Percentiles rank a stretch among this genome's conserved stretches.
phyloP scores from a whole-genome alignment of 768 basidiomycete genomes.

The Amylocystis lapponica region DNA sequence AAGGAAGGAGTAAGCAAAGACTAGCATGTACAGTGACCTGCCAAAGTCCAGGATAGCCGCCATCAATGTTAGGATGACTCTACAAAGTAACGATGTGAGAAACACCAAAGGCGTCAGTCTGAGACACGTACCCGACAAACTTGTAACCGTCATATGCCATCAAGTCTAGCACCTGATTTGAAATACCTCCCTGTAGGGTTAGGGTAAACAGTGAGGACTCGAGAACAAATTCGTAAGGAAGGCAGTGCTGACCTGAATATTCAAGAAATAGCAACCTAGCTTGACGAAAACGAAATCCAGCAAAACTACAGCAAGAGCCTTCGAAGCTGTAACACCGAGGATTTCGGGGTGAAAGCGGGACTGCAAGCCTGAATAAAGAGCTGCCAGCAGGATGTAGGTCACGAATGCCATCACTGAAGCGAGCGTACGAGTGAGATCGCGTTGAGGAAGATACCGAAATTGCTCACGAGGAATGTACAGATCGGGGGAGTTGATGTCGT shows the following conservation, averaged over 20 bases:
- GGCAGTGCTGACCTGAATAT: slow-evolving; percentile 41
- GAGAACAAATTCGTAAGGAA: not conserved
- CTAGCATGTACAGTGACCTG: slow-evolving; percentile 54
- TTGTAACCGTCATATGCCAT: slow-evolving; percentile 96
- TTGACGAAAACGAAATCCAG: slow-evolving; percentile 89
- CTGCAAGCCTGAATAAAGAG: slow-evolving; percentile 77
- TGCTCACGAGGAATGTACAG: slow-evolving; percentile 86
- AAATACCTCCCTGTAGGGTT: slow-evolving; percentile 36
- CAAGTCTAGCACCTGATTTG: slow-evolving; percentile 70
- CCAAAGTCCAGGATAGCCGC: slow-evolving; percentile 61
- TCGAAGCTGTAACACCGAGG: slow-evolving; percentile 80
- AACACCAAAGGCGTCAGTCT: not conserved
- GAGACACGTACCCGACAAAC: slow-evolving; percentile 78
- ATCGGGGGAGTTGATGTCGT: slow-evolving; percentile 95
- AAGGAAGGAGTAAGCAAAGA: slow-evolving; percentile 81
- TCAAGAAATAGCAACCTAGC: slow-evolving; percentile 89
- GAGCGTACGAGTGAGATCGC: not conserved
- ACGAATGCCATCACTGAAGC: slow-evolving; percentile 88
- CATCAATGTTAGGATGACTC: slow-evolving; percentile 80
- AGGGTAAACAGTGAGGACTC: not conserved
- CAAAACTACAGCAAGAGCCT: slow-evolving; percentile 77
- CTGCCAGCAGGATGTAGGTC: slow-evolving; percentile 89
- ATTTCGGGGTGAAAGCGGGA: slow-evolving; percentile 84
- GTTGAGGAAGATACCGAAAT: not conserved
- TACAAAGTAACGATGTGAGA: slow-evolving; percentile 22